phyloP scores from a whole-genome alignment of 306 rosid species.

The Dalbergia cultrata region DNA sequence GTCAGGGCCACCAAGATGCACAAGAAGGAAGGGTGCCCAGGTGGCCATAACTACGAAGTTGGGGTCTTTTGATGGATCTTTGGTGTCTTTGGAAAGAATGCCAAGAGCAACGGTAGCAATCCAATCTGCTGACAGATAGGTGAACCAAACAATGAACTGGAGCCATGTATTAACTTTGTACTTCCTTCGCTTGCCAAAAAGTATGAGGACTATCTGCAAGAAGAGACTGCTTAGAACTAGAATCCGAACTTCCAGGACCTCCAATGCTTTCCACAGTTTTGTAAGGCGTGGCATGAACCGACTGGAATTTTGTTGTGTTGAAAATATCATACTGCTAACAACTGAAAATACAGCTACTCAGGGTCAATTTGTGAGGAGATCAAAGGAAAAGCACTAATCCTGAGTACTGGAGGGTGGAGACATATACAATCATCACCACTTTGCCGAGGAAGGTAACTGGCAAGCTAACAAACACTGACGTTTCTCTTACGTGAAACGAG shows the following conservation, averaged over 20 bases:
- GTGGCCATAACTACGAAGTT: conserved; percentile 25
- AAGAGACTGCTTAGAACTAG: conserved; percentile 43
- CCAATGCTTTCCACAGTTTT: conserved; percentile 46
- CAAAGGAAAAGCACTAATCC: no score
- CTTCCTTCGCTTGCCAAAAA: conserved; percentile 50
- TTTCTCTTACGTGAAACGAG: no score
- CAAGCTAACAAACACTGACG: no score
- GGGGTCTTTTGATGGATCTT: not conserved
- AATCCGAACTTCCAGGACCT: conserved; percentile 46
- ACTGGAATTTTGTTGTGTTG: not conserved
- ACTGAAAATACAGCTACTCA: conserved; percentile 4
- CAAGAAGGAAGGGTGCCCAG: conserved; percentile 60
- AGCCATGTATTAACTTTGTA: not conserved
- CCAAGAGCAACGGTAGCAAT: conserved; percentile 41
- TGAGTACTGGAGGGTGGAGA: no score
- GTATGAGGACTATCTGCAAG: conserved; percentile 43
- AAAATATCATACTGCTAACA: not conserved
- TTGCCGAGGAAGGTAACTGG: no score
- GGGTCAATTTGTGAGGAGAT: no score
- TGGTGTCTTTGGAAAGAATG: conserved; percentile 38
- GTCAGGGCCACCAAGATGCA: conserved; percentile 62
- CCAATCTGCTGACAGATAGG: conserved; percentile 56
- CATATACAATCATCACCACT: no score
- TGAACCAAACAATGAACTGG: conserved; percentile 32
- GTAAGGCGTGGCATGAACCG: not conserved